Conservation (phyloP, 257 asterid genomes). For the Eustoma russellianum region DNA sequence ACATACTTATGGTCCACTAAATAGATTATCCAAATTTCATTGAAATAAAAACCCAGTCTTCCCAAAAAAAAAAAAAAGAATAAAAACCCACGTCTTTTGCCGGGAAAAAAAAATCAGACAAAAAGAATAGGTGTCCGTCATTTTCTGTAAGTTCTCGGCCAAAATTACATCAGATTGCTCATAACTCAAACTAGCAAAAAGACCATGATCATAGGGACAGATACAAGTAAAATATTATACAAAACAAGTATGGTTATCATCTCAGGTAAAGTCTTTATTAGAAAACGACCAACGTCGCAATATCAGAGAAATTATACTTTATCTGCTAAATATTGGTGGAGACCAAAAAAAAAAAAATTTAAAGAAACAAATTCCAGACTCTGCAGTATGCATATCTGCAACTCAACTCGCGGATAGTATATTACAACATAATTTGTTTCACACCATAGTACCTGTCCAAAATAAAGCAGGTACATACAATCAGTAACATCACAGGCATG, state of each 20-base stretch:
- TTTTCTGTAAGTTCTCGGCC: too few species aligned
- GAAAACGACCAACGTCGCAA: not conserved
- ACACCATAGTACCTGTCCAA: slow-evolving; percentile 1
- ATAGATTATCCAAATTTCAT: too few species aligned
- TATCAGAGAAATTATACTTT: not conserved
- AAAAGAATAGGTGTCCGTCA: too few species aligned
- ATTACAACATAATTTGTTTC: not conserved
- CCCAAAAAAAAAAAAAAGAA: too few species aligned
- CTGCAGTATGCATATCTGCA: not conserved
- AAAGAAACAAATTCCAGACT: not conserved
- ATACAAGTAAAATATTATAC: not conserved
- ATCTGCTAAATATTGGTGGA: not conserved
- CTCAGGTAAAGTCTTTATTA: slow-evolving; percentile 1
- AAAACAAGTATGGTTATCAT: not conserved
- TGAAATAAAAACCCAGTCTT: too few species aligned
- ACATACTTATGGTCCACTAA: too few species aligned
- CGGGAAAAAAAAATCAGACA: too few species aligned
- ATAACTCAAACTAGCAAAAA: not conserved
- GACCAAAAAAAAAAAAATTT: not conserved
- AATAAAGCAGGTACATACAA: too few species aligned
- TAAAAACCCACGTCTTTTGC: too few species aligned
- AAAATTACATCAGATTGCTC: too few species aligned
- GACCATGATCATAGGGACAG: not conserved
- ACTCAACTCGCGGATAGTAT: slow-evolving; percentile 1
- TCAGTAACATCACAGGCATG: too few species aligned